Conservation (phyloP, 371 early-diverging fungal genomes). For the Circinella umbellata region DNA sequence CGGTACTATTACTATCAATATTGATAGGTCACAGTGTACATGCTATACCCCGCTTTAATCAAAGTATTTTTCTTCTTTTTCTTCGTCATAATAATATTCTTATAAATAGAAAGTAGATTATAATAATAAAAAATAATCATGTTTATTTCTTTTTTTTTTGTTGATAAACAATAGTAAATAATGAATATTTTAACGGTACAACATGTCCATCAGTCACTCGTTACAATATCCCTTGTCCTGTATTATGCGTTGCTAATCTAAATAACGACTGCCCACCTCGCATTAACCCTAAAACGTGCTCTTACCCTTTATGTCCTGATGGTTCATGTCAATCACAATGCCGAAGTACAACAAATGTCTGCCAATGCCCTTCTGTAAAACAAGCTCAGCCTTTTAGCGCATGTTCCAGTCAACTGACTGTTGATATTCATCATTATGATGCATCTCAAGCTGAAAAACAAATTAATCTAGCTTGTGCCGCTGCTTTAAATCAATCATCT, state of each 20-base stretch:
- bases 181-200: slow-evolving; percentile 53
- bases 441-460: slow-evolving; percentile 52
- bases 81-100: background rate
- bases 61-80: slow-evolving; percentile 10
- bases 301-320: slow-evolving; percentile 55
- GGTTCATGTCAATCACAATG: slow-evolving; percentile 60
- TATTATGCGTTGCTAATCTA: slow-evolving; percentile 55
- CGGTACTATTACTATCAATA: slow-evolving; percentile 1
- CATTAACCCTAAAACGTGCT: slow-evolving; percentile 52
- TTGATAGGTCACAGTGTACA: slow-evolving; percentile 6
- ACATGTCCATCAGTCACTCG: slow-evolving; percentile 49
- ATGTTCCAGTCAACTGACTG: slow-evolving; percentile 46
- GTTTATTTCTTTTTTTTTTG: background rate
- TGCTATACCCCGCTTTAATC: slow-evolving; percentile 26
- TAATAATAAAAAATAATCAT: too few species aligned
- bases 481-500: slow-evolving; percentile 15
- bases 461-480: slow-evolving; percentile 49
- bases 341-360: slow-evolving; percentile 44
- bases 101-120: background rate
- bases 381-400: slow-evolving; percentile 24
- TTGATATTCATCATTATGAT: slow-evolving; percentile 56
- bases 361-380: slow-evolving; percentile 41
- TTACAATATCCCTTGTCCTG: slow-evolving; percentile 49
- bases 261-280: slow-evolving; percentile 42
- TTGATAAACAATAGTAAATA: slow-evolving; percentile 46